Base-by-base conservation (phyloP, 305 asterid genomes). In the Salvia sclarea region DNA sequence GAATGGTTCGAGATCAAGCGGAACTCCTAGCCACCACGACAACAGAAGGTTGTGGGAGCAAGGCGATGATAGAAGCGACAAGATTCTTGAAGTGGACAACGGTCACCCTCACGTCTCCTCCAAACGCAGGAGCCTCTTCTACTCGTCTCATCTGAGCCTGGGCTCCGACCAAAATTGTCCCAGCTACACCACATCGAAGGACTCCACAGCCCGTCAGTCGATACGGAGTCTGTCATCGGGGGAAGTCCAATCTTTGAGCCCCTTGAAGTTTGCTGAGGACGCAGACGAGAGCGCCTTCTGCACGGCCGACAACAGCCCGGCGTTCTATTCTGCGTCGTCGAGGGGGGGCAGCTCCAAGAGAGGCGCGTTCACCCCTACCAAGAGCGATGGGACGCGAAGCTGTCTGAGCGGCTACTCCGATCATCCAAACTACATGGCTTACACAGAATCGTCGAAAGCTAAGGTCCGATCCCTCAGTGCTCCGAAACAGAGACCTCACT, bases 391-490 rank as follows among this genome's bases (percentile, higher is more conserved):
- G 1, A 71, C 96, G 0, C 79, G 86, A 67, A 88, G 96, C 81
- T 85, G 79, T 59, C 55, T 82, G 8, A 85, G 84, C 22, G 88
- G 86, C 14, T 87, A 77, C 79, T 76, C 92, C 0, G 95, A 87
- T 70, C 74, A 76, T 61, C 98, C 97, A 2, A 87, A 66, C 40
- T 93, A 93, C 67, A 93, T 93, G 98, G 61, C 96, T 4, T 82
- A 70, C 61, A 93, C 98, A 0, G 86, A 88, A 63, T 93, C 98
- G 10, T 79, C 95, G 0, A 87, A 86, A 74, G 97, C 98, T 1
- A 93, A 91, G 84, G 82, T 75, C 31, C 80, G 98, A 62, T 88
- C 97, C 6, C 69, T 87, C 16, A 93, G 97, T 64, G 97, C 95
- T 18, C 98, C 98, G 8, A 87, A 73, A 71, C 97, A 85, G 43